Percentiles rank a stretch among this genome's conserved stretches.
These are phyloP conservation scores for Sphenostylis stenocarpa DNA, from an alignment of 306 rosid genomes.

Conservation along the genomic window DNA sequence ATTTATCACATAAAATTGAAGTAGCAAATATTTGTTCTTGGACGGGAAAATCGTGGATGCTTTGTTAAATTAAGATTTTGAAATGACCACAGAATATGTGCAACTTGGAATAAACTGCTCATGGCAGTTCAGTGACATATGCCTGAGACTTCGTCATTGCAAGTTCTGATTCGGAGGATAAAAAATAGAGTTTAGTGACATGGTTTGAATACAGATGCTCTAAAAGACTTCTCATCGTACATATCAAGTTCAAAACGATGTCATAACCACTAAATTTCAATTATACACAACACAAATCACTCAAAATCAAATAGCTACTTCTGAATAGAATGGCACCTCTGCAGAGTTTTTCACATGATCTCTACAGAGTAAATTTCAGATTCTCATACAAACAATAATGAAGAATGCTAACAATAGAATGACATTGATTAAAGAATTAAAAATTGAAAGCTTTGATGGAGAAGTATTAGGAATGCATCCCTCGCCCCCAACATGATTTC, in stretches of 20 bases:
- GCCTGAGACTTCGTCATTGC: not conserved
- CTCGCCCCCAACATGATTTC: not conserved
- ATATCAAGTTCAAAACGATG: not conserved
- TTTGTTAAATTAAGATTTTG: constrained; percentile 15
- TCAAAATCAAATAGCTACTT: not conserved
- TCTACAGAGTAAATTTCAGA: constrained; percentile 13
- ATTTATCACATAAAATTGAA: not conserved
- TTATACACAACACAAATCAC: not conserved
- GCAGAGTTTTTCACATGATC: not conserved
- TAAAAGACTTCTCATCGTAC: not conserved
- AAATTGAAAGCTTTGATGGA: not conserved
- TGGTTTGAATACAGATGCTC: not conserved
- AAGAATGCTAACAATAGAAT: not conserved
- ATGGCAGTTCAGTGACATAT: constrained; percentile 10
- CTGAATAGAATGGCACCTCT: not conserved
- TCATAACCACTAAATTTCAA: not conserved
- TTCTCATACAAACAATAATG: not conserved
- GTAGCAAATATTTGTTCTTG: not conserved
- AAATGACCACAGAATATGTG: constrained; percentile 1
- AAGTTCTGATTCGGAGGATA: not conserved
- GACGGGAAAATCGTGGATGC: not conserved
- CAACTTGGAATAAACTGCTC: constrained; percentile 10
- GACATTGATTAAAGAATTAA: not conserved
- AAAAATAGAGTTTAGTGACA: not conserved
- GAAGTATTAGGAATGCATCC: not conserved